Percentiles rank a stretch among this genome's conserved stretches.
These are phyloP conservation scores for Hanseniaspora singularis DNA, from an alignment of 805 yeast genomes.

Conservation along the genomic window DNA sequence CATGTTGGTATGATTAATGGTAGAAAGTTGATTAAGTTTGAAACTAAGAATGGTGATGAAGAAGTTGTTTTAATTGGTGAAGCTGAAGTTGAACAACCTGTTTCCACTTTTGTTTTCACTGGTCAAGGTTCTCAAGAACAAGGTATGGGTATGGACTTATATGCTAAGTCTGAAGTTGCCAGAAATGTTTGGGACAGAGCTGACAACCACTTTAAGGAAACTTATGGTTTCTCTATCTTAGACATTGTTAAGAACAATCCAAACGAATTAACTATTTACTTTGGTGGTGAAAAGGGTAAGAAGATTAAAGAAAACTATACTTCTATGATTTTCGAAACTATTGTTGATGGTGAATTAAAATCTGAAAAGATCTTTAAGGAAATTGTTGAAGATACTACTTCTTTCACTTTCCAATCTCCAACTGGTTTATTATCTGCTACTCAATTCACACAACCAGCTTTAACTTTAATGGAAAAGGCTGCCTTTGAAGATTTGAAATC, in stretches of 20 bases:
- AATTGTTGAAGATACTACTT: slow-evolving; percentile 67
- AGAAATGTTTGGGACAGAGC: slow-evolving; percentile 96
- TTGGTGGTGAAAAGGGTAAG: slow-evolving; percentile 97
- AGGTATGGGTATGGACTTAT: slow-evolving; percentile 99
- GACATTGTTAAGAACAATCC: slow-evolving; percentile 95
- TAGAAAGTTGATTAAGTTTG: slow-evolving; percentile 90
- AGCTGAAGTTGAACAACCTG: slow-evolving; percentile 98
- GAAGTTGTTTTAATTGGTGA: slow-evolving; percentile 80
- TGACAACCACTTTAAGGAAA: slow-evolving; percentile 78
- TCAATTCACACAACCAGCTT: slow-evolving; percentile 98
- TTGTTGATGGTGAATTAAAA: slow-evolving; percentile 69
- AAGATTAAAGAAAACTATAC: slow-evolving; percentile 87
- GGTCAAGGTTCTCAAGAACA: slow-evolving; percentile 99
- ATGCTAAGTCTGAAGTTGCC: slow-evolving; percentile 82
- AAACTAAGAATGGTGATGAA: slow-evolving; percentile 71
- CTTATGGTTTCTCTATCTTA: slow-evolving; percentile 93
- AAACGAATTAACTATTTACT: slow-evolving; percentile 84
- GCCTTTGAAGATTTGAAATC: slow-evolving; percentile 94
- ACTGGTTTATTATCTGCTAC: slow-evolving; percentile 94
- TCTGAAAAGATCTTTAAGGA: slow-evolving; percentile 93
- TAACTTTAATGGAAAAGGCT: slow-evolving; percentile 98
- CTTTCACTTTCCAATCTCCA: slow-evolving; percentile 81
- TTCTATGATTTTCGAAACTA: slow-evolving; percentile 94
- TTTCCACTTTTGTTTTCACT: slow-evolving; percentile 90
- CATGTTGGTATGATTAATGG: slow-evolving; percentile 99